phyloP scores from a whole-genome alignment of 345 rosid species.

The Aegle marmelos region DNA sequence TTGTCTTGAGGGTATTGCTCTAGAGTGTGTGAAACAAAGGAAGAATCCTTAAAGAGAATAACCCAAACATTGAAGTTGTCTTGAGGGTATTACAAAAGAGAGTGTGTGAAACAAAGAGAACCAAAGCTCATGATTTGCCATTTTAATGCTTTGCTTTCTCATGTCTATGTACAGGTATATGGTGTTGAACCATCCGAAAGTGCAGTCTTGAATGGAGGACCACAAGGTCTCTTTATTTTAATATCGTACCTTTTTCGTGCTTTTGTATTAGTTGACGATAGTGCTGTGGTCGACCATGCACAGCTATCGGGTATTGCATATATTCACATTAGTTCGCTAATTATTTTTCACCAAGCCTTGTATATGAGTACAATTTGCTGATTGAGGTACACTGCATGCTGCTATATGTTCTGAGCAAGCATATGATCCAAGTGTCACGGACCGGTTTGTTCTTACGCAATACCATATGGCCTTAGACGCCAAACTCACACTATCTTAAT shows the following conservation, averaged over 20 bases:
- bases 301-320: not conserved
- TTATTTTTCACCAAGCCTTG: too few species aligned
- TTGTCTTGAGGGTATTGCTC: too few species aligned
- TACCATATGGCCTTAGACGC: too few species aligned
- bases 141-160: not conserved
- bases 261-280: too few species aligned
- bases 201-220: conserved; percentile 42
- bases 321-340: not conserved
- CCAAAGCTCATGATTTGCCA: not conserved
- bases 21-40: too few species aligned
- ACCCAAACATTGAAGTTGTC: conserved; percentile 51
- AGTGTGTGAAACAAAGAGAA: not conserved
- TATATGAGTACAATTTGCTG: not conserved
- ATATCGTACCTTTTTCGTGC: not conserved
- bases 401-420: conserved; percentile 32
- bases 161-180: conserved; percentile 23
- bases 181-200: conserved; percentile 51
- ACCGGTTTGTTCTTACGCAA: too few species aligned
- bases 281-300: not conserved
- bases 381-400: not conserved
- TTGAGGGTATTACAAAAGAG: not conserved
- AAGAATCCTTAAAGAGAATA: conserved; percentile 61
- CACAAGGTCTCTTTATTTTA: conserved; percentile 20
- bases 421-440: conserved; percentile 59
- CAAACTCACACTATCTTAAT: too few species aligned